Evolutionary conservation across 2,329 filamentous ascomycete species (phyloP).

Genomic region (Xylariomycetidae sp.): DNA sequence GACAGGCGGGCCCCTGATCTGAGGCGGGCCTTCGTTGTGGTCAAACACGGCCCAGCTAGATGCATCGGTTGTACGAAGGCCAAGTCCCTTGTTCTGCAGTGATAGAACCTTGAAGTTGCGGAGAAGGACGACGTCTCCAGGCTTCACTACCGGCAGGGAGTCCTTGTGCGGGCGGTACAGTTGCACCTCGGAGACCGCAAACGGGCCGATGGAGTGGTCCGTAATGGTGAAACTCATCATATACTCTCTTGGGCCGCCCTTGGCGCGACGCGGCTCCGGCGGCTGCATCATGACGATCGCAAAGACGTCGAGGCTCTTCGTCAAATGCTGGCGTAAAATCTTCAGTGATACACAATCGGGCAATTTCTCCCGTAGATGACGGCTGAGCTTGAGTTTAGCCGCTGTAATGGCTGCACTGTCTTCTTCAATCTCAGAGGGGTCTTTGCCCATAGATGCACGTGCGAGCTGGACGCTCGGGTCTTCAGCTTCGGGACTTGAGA

Average conservation of each 20-base stretch:
- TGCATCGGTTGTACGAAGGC: constrained; percentile 47
- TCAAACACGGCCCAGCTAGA: constrained; percentile 62
- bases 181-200: constrained; percentile 48
- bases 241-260: constrained; percentile 54
- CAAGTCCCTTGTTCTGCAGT: constrained; percentile 51
- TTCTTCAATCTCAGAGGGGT: constrained; percentile 21
- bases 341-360: constrained; percentile 51
- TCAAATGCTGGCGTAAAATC: constrained; percentile 44
- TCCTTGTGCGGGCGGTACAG: constrained; percentile 56
- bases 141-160: constrained; percentile 48
- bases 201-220: constrained; percentile 50
- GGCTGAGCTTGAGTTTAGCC: constrained; percentile 42
- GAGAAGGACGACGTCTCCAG: constrained; percentile 56
- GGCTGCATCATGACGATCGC: constrained; percentile 50
- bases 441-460: constrained; percentile 18
- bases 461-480: constrained; percentile 22
- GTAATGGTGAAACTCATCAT: constrained; percentile 54
- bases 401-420: constrained; percentile 26
- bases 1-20: constrained; percentile 57
- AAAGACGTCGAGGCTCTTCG: constrained; percentile 48
- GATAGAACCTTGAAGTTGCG: constrained; percentile 51
- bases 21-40: constrained; percentile 35
- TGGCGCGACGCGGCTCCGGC: constrained; percentile 48
- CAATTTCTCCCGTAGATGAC: constrained; percentile 42
- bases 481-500: constrained; percentile 12